Conservation (phyloP, 2,329 filamentous ascomycete genomes). For the Graphiopsis chlorocephala region DNA sequence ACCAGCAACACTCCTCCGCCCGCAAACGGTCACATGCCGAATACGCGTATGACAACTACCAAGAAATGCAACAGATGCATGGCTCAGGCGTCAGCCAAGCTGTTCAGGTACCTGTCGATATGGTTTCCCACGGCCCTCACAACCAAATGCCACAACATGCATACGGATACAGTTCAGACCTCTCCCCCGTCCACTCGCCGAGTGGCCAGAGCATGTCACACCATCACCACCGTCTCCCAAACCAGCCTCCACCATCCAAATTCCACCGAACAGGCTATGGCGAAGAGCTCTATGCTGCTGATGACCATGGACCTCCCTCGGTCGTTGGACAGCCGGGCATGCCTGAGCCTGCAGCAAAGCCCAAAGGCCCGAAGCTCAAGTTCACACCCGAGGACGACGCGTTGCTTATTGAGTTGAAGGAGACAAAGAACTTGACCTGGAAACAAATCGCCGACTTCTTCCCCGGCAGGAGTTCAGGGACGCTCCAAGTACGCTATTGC, state of each 20-base stretch:
- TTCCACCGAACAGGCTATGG: slow-evolving; percentile 59
- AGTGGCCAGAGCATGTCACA: slow-evolving; percentile 42
- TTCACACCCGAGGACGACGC: slow-evolving; percentile 92
- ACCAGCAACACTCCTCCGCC: slow-evolving; percentile 13
- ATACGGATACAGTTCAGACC: slow-evolving; percentile 9
- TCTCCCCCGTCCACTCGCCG: slow-evolving; percentile 7
- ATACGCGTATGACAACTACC: slow-evolving; percentile 38
- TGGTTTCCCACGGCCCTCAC: slow-evolving; percentile 35
- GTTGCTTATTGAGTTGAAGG: slow-evolving; percentile 83
- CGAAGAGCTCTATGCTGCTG: slow-evolving; percentile 41
- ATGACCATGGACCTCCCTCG: slow-evolving; percentile 64
- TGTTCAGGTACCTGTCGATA: slow-evolving; percentile 39
- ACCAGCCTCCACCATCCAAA: slow-evolving; percentile 67
- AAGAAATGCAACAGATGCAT: slow-evolving; percentile 38
- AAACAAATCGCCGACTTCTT: slow-evolving; percentile 98
- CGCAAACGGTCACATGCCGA: slow-evolving; percentile 47
- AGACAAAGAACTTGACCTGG: slow-evolving; percentile 93
- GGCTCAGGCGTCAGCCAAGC: slow-evolving; percentile 31
- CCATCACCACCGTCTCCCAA: slow-evolving; percentile 77
- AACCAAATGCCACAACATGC: slow-evolving; percentile 22
- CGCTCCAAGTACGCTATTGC: slow-evolving; percentile 89
- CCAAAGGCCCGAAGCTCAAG: slow-evolving; percentile 85
- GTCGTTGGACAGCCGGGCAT: slow-evolving; percentile 85
- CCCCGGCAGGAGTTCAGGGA: slow-evolving; percentile 83
- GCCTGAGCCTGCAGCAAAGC: slow-evolving; percentile 76